Percentiles rank a stretch among this genome's conserved stretches.
Conservation (phyloP, 345 rosid species). For the Rhodomyrtus tomentosa region DNA sequence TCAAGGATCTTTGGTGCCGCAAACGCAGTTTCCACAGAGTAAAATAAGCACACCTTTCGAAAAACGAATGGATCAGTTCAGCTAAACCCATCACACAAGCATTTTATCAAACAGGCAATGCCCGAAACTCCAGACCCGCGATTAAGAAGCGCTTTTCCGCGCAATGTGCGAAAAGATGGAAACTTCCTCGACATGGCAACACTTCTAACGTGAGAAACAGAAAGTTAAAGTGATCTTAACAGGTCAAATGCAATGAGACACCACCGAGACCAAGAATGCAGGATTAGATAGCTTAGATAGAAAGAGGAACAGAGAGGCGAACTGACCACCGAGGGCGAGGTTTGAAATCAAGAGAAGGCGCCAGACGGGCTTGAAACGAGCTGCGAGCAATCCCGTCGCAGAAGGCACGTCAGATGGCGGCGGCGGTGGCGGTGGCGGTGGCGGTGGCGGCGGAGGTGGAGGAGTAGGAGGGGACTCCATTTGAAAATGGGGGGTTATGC, state of each 20-base stretch:
- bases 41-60: background rate
- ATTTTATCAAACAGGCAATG: background rate
- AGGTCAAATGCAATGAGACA: background rate
- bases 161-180: background rate
- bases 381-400: constrained; percentile 14
- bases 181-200: background rate
- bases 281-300: background rate
- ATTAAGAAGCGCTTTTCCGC: background rate
- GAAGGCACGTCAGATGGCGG: background rate
- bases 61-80: background rate
- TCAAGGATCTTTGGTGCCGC: background rate
- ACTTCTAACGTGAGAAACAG: background rate
- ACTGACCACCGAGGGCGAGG: constrained; percentile 64
- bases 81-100: background rate
- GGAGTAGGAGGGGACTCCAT: constrained; percentile 1
- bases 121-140: background rate
- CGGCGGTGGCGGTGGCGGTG: background rate
- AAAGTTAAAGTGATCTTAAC: background rate
- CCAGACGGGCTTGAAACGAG: constrained; percentile 41
- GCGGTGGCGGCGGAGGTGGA: background rate
- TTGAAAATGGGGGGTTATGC: background rate
- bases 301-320: background rate
- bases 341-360: constrained; percentile 55
- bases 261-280: background rate
- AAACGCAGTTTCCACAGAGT: background rate